A percentile compares a stretch with the other conserved stretches of the same genome.
These are phyloP conservation scores for Penicillium sp. DNA, from an alignment of 2,329 filamentous ascomycete species.

Conservation along the genomic window DNA sequence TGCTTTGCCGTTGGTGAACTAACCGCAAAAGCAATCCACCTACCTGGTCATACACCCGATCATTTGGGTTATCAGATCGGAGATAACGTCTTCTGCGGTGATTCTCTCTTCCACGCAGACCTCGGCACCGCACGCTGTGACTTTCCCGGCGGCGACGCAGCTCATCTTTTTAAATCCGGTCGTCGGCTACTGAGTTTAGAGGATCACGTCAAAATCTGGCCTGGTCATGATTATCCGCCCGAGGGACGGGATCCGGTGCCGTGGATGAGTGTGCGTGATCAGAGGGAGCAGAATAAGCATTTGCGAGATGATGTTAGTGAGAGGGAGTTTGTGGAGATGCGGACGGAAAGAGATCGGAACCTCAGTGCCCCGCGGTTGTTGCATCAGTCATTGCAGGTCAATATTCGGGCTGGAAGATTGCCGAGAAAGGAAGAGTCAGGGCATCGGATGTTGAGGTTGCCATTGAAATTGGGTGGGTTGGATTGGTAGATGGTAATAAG, in stretches of 20 bases:
- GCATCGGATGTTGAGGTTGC: conserved; percentile 36
- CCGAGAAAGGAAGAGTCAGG: conserved; percentile 38
- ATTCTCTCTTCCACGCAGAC: conserved; percentile 58
- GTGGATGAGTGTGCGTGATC: conserved; percentile 52
- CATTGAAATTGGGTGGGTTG: conserved; percentile 31
- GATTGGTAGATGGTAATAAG: conserved; percentile 25
- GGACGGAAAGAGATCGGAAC: conserved; percentile 49
- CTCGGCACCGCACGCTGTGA: conserved; percentile 59
- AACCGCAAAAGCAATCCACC: conserved; percentile 55
- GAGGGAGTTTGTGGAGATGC: conserved; percentile 51
- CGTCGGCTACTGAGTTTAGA: conserved; percentile 50
- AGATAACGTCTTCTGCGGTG: conserved; percentile 56
- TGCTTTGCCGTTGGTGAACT: conserved; percentile 57
- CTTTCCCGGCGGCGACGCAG: conserved; percentile 57
- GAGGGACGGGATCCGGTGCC: conserved; percentile 43
- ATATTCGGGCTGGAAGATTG: conserved; percentile 55
- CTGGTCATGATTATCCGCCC: conserved; percentile 60
- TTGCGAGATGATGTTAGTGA: conserved; percentile 48
- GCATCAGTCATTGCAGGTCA: conserved; percentile 58
- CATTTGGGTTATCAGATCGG: conserved; percentile 65
- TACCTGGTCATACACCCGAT: conserved; percentile 67
- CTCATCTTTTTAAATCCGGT: conserved; percentile 51
- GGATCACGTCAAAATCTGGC: conserved; percentile 55
- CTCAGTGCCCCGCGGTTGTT: conserved; percentile 54
- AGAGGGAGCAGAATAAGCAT: conserved; percentile 55